Percentiles rank a stretch among this genome's conserved stretches.
Evolutionary conservation across 2,329 filamentous ascomycete genomes (phyloP).

Genomic region (Clathrospora elynae): DNA sequence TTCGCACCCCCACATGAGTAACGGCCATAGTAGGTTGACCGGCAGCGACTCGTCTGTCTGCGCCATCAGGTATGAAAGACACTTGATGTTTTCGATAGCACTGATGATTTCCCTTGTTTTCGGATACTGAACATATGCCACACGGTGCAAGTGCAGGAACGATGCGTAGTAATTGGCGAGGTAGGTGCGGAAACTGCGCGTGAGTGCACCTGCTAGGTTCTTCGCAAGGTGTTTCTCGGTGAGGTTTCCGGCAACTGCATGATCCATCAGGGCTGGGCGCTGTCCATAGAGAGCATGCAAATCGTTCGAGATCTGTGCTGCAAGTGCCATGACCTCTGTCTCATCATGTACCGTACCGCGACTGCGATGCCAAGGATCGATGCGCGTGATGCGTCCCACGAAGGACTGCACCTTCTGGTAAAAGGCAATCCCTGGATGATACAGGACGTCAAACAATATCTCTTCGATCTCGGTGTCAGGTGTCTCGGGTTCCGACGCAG

Average conservation of each 20-base stretch:
- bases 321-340: constrained; percentile 63
- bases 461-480: constrained; percentile 52
- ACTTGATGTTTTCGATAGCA: constrained; percentile 58
- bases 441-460: constrained; percentile 60
- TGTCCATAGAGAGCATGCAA: constrained; percentile 58
- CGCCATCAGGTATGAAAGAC: constrained; percentile 54
- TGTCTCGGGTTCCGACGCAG: constrained; percentile 37
- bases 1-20: constrained; percentile 62
- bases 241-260: constrained; percentile 59
- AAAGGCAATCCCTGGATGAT: constrained; percentile 62
- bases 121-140: constrained; percentile 61
- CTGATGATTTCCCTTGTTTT: constrained; percentile 57
- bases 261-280: constrained; percentile 61
- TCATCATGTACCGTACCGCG: constrained; percentile 63
- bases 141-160: constrained; percentile 62
- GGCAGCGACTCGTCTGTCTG: constrained; percentile 56
- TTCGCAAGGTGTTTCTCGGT: constrained; percentile 56
- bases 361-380: constrained; percentile 62
- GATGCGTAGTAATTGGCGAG: constrained; percentile 63
- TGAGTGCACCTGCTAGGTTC: constrained; percentile 57
- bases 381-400: constrained; percentile 62
- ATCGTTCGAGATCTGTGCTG: constrained; percentile 57
- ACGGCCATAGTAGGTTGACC: constrained; percentile 63
- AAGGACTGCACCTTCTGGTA: constrained; percentile 64
- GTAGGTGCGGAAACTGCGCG: constrained; percentile 61